Conservation (phyloP, 805 yeast genomes). For the Wickerhamiella parazyma region DNA sequence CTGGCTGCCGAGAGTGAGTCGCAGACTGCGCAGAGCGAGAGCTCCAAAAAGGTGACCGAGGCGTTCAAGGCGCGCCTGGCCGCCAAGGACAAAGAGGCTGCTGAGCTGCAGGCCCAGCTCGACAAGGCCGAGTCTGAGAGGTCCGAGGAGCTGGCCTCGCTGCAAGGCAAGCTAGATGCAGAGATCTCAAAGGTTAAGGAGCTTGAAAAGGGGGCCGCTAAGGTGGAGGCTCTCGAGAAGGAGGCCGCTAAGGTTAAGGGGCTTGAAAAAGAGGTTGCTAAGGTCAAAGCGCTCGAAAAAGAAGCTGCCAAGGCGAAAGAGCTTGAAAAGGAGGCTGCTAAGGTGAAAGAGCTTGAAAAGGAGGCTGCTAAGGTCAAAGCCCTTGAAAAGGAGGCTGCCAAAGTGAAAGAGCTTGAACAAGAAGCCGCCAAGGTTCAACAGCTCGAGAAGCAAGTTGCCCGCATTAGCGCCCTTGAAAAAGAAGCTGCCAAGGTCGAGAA, state of each 20-base stretch:
- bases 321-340: background rate
- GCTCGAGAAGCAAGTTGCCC: too few species aligned
- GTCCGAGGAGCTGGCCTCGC: background rate
- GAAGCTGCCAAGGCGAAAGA: background rate
- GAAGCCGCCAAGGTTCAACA: background rate
- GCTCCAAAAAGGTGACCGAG: background rate
- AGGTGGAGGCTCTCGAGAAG: background rate
- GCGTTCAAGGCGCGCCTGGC: slow-evolving; percentile 1
- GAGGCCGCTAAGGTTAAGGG: background rate
- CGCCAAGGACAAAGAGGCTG: background rate
- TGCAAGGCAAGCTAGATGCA: background rate
- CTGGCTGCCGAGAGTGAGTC: background rate
- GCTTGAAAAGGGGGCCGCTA: background rate
- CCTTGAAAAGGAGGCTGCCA: background rate
- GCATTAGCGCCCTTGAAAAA: background rate
- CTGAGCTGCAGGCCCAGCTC: background rate
- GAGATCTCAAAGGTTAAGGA: slow-evolving; percentile 1
- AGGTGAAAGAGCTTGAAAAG: background rate
- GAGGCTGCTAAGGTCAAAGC: background rate
- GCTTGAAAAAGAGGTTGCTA: background rate
- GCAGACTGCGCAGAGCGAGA: background rate
- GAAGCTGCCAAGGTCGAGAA: background rate
- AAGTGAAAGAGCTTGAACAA: background rate
- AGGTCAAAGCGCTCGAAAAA: background rate
- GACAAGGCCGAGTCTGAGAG: too few species aligned